Conservation (phyloP, 2,329 filamentous ascomycete species). For the Sarocladiaceae sp. region DNA sequence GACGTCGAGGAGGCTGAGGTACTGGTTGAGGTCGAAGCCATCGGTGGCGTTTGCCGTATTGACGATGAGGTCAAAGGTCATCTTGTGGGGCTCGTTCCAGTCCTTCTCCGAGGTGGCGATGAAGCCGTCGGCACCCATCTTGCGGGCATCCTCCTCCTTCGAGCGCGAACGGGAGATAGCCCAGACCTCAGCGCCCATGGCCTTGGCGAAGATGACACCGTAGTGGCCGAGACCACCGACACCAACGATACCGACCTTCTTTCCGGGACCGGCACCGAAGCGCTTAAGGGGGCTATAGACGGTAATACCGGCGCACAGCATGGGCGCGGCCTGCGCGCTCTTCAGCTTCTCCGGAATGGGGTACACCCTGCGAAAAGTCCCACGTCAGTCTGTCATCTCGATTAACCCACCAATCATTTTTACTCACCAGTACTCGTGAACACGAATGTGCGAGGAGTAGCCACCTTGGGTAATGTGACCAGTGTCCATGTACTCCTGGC, state of each 20-base stretch:
- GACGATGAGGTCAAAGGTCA: conserved; percentile 70
- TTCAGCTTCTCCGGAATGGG: conserved; percentile 70
- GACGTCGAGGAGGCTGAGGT: conserved; percentile 74
- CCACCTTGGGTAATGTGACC: conserved; percentile 56
- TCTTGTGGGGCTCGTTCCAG: conserved; percentile 50
- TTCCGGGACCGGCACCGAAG: conserved; percentile 68
- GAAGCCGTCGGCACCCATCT: conserved; percentile 56
- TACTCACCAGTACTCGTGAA: conserved; percentile 36
- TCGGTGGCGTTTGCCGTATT: conserved; percentile 66
- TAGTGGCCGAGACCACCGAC: conserved; percentile 69
- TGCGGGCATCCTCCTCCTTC: conserved; percentile 53
- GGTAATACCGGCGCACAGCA: conserved; percentile 81
- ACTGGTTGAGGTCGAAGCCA: conserved; percentile 61
- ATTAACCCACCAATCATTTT: too few species aligned
- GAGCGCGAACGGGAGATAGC: conserved; percentile 53
- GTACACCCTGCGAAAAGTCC: conserved; percentile 41
- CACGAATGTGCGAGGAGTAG: conserved; percentile 30
- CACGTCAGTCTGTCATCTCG: conserved; percentile 12
- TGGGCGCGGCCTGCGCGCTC: conserved; percentile 61
- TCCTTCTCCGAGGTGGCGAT: conserved; percentile 50
- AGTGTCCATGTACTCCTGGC: conserved; percentile 38
- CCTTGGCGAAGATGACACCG: conserved; percentile 63
- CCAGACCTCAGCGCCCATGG: conserved; percentile 56
- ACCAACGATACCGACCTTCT: conserved; percentile 71
- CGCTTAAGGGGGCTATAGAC: conserved; percentile 72